These are phyloP conservation scores for Sordaria brevicollis DNA, from an alignment of 495 filamentous ascomycete species.

Conservation along the genomic window DNA sequence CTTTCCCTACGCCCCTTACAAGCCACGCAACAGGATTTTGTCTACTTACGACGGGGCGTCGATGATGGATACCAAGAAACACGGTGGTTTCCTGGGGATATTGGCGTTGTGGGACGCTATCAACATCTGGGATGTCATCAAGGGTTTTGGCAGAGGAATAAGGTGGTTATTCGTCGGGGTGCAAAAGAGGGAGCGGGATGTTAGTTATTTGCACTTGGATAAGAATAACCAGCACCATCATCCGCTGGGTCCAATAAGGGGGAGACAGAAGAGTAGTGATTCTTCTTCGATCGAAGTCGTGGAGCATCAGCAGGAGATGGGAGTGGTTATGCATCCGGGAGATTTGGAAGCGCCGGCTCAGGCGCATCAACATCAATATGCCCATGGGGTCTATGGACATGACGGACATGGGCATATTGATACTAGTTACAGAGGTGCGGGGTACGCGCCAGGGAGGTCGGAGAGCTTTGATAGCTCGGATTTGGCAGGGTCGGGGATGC, in stretches of 20 bases:
- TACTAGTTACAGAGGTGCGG: not conserved
- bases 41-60: slow-evolving; percentile 31
- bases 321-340: not conserved
- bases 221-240: not conserved
- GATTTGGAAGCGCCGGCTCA: not conserved
- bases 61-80: slow-evolving; percentile 37
- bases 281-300: not conserved
- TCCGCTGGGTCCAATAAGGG: not conserved
- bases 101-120: slow-evolving; percentile 58
- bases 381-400: not conserved
- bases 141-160: slow-evolving; percentile 64
- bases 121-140: slow-evolving; percentile 77
- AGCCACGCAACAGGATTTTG: slow-evolving; percentile 17
- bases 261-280: not conserved
- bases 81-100: slow-evolving; percentile 53
- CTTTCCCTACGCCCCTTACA: slow-evolving; percentile 50
- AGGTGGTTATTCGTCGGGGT: slow-evolving; percentile 73
- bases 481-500: not conserved
- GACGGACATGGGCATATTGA: not conserved
- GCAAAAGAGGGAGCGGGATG: slow-evolving; percentile 37
- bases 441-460: not conserved
- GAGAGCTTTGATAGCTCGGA: not conserved
- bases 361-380: not conserved
- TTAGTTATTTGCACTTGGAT: slow-evolving; percentile 22
- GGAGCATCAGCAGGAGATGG: not conserved